A percentile compares a stretch with the other conserved stretches of the same genome.
phyloP scores from a whole-genome alignment of 106 monocot species.

The Triglochin maritima region DNA sequence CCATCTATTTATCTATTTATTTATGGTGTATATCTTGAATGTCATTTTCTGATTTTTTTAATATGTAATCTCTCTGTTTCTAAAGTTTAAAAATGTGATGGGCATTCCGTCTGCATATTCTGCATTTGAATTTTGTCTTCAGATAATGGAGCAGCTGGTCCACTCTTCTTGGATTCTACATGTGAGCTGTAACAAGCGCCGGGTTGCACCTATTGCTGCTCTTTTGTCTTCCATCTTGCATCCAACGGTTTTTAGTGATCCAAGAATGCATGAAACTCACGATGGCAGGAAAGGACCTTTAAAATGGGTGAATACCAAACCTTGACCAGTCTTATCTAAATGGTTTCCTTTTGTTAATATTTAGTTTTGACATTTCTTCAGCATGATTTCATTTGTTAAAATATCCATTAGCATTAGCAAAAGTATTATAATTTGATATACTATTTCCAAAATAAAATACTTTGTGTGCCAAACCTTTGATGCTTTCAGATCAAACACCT shows the following conservation, averaged over 20 bases:
- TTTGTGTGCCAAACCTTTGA: too few relatives aligned
- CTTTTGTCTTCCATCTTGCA: constrained; percentile 86
- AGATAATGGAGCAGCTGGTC: constrained; percentile 60
- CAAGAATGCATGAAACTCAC: constrained; percentile 57
- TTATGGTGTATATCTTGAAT: background rate
- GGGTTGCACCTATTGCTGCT: constrained; percentile 85
- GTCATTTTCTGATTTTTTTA: background rate
- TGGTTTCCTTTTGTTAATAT: too few relatives aligned
- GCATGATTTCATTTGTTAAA: too few relatives aligned
- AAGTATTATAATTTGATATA: too few relatives aligned
- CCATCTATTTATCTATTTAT: background rate
- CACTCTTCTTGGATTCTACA: constrained; percentile 80
- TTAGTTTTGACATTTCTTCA: too few relatives aligned
- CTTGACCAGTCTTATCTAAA: too few relatives aligned
- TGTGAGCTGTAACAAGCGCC: constrained; percentile 85
- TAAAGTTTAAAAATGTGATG: background rate
- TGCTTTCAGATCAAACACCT: too few relatives aligned
- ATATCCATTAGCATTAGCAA: too few relatives aligned
- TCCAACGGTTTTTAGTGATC: constrained; percentile 44
- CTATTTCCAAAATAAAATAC: too few relatives aligned
- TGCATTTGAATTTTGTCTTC: constrained; percentile 13
- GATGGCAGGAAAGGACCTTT: constrained; percentile 51
- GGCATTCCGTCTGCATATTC: background rate
- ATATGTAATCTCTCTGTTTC: background rate
- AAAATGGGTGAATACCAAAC: constrained; percentile 66